Percentiles rank a stretch among this genome's conserved stretches.
Evolutionary conservation across 768 basidiomycete genomes (phyloP).

Genomic region (Agrocybe chaxingu): DNA sequence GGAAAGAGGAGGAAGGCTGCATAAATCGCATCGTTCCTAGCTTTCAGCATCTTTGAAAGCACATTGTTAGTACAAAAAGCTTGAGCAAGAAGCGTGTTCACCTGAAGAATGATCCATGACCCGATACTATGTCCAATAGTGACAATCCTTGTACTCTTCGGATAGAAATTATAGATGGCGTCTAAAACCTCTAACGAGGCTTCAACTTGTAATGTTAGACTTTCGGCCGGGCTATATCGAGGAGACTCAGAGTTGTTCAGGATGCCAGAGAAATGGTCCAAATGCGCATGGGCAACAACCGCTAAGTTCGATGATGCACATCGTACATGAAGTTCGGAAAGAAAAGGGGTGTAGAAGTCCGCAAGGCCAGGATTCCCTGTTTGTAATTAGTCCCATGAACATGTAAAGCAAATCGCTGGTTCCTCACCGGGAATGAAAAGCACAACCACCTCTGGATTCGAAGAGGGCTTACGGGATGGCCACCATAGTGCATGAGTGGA

Average conservation of each 20-base stretch:
- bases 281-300: conserved; percentile 59
- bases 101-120: conserved; percentile 65
- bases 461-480: conserved; percentile 25
- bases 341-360: conserved; percentile 66
- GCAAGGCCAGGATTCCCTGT: conserved; percentile 58
- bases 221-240: conserved; percentile 22
- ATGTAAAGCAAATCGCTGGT: background rate
- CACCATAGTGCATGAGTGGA: conserved; percentile 54
- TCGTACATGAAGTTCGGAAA: conserved; percentile 44
- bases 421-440: conserved; percentile 48
- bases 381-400: background rate
- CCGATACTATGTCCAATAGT: conserved; percentile 72
- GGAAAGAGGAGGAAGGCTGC: conserved; percentile 67
- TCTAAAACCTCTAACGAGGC: conserved; percentile 55
- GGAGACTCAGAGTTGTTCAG: conserved; percentile 3
- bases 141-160: conserved; percentile 35
- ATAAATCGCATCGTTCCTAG: conserved; percentile 31
- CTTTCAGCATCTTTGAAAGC: conserved; percentile 46
- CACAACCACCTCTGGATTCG: conserved; percentile 30
- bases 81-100: conserved; percentile 24
- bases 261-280: conserved; percentile 57
- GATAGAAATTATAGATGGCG: conserved; percentile 30
- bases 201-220: conserved; percentile 50
- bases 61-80: background rate
- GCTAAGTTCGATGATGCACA: conserved; percentile 36